Base-by-base conservation (phyloP, 2,329 filamentous ascomycete species). In the Hymenoscyphus fructigenus region DNA sequence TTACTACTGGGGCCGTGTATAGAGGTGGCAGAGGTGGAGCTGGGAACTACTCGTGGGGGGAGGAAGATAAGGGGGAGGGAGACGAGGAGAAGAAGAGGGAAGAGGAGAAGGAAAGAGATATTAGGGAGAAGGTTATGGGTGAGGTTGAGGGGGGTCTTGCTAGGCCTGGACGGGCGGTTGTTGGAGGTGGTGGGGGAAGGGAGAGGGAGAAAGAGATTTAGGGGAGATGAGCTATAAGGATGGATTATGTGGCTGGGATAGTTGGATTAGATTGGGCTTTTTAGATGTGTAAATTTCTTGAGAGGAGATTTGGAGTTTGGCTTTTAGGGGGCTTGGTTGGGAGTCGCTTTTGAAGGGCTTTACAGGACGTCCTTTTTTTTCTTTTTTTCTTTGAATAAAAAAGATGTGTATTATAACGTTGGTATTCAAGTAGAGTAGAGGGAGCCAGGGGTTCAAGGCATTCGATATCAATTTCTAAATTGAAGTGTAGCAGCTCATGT, bases 1-100 rank as follows among this genome's bases (percentile, higher is more conserved):
- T 23, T 15, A 10, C 20, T 20, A 26, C 36, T 32, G 15, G 17
- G 5, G 53, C 61, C 20, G 61, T 32, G 17, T 70, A 70, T 64
- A 56, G 66, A 20, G 69, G 70, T 10, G 85, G 85, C 0, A 80
- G 85, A 5, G 85, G 85, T 28, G 85, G 85, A n/a, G 84, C 83
- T 0, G 85, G 85, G 1, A 87, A 87, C 74, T 87, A 82, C 77
- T 72, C 68, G 44, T 69, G 60, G 70, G 69, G 29, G 62, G 68
- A 73, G 65, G 69, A 69, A 14, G 72, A 73, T 56, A 73, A 76
- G 68, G 69, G 73, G 67, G 72, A 70, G 64, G 76, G 69, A 65
- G 77, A 75, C 73, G 77, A 34, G 26, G 41, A 55, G 14, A 58
- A 68, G 57, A 70, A 70, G 29, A 65, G 68, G 34, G 62, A 65